Evolutionary conservation across 2,329 filamentous ascomycete genomes (phyloP).

Genomic region (Aspergillus terreus): DNA sequence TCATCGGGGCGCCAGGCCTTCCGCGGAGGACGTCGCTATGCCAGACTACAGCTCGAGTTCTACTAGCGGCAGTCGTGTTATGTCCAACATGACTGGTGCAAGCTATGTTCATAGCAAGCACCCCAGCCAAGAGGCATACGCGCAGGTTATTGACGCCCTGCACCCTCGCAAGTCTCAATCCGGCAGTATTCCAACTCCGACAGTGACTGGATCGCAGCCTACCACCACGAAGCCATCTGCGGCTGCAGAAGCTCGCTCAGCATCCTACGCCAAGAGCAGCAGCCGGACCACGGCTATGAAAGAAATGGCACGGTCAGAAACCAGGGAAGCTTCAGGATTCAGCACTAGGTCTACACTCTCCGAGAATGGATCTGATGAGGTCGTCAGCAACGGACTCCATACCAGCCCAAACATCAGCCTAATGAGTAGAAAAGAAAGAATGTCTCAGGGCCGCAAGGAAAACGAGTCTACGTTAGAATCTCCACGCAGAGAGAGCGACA

Average conservation of each 20-base stretch:
- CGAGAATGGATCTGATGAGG: conserved; percentile 16
- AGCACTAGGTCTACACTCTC: conserved; percentile 23
- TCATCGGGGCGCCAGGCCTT: conserved; percentile 32
- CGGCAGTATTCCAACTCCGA: conserved; percentile 26
- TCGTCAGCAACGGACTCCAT: conserved; percentile 20
- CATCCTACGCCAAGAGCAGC: conserved; percentile 20
- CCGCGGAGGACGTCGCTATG: conserved; percentile 47
- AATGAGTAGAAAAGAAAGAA: conserved; percentile 31
- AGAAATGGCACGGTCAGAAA: conserved; percentile 27
- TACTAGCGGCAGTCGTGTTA: conserved; percentile 35
- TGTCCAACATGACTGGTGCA: conserved; percentile 39
- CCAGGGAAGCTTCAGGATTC: conserved; percentile 31
- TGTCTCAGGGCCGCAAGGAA: conserved; percentile 19
- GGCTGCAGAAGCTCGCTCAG: conserved; percentile 25
- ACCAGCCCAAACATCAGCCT: conserved; percentile 31
- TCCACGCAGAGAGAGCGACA: conserved; percentile 17
- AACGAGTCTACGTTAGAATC: conserved; percentile 17
- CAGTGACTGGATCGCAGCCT: conserved; percentile 20
- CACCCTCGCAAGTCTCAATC: conserved; percentile 30
- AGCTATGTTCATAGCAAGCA: conserved; percentile 43
- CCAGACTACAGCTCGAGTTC: conserved; percentile 45
- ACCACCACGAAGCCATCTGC: conserved; percentile 24
- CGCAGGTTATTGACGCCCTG: conserved; percentile 35
- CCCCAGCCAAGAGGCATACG: conserved; percentile 37
- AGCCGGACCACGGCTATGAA: conserved; percentile 20